These are phyloP conservation scores for Starmerella asiatica DNA, from an alignment of 805 yeast genomes.

Conservation along the genomic window DNA sequence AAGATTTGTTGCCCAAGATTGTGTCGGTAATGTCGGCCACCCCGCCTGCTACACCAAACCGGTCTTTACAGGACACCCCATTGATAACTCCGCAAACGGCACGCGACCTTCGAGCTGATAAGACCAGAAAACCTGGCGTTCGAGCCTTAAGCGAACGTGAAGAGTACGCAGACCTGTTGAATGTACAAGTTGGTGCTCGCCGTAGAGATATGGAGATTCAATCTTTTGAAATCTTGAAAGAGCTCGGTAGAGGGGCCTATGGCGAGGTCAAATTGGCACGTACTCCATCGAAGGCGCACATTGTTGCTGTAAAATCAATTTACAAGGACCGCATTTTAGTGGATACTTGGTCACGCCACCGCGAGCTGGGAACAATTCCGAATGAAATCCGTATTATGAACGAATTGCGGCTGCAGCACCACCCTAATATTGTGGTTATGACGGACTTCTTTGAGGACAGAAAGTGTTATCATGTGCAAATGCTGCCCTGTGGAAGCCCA, in stretches of 20 bases:
- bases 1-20: slow-evolving; percentile 18
- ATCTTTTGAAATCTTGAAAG: slow-evolving; percentile 58
- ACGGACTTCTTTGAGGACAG: slow-evolving; percentile 90
- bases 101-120: too few relatives aligned
- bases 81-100: too few relatives aligned
- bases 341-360: slow-evolving; percentile 94
- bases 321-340: slow-evolving; percentile 85
- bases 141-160: neutral
- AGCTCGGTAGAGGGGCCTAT: slow-evolving; percentile 93
- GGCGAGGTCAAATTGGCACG: slow-evolving; percentile 75
- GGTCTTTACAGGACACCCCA: too few relatives aligned
- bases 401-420: slow-evolving; percentile 53
- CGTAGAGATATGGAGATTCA: slow-evolving; percentile 58
- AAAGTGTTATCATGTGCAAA: slow-evolving; percentile 76
- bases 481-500: slow-evolving; percentile 66
- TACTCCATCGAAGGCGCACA: slow-evolving; percentile 36
- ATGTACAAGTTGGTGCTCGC: slow-evolving; percentile 44
- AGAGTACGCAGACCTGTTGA: slow-evolving; percentile 1
- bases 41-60: slow-evolving; percentile 3
- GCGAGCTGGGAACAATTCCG: slow-evolving; percentile 83
- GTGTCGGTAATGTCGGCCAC: slow-evolving; percentile 1
- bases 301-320: slow-evolving; percentile 68
- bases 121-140: too few relatives aligned
- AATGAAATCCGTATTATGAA: slow-evolving; percentile 93
- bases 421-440: slow-evolving; percentile 73